Evolutionary conservation across 805 yeast species (phyloP), one percentile per base, ranked within the genome.

Genomic region (Geotrichum ghanense): DNA sequence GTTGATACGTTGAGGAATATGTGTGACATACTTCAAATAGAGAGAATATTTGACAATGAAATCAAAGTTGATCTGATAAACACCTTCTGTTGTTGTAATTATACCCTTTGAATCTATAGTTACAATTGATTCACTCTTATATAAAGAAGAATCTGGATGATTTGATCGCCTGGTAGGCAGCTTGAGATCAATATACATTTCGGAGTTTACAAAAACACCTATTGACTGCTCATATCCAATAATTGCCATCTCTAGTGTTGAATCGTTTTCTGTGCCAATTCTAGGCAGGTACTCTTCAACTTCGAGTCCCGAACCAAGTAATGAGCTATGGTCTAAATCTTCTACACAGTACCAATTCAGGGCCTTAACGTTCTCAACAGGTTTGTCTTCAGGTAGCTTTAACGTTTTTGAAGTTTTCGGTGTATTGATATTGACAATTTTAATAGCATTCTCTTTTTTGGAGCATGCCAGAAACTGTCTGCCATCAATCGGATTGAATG

Each of bases 281-380:
- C 16, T 31, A n/a, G 37, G 37, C 37, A 31, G 37, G 16, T n/a
- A 31, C 37, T 31, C 37, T 12, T 31, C 37, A 31, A 31, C 37
- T 6, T 31, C 37, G 19, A 31, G 12, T 31, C 37, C 37, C 4
- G 16, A 12, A 12, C 17, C 37, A 5, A 31, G 17, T 6, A 16
- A 6, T 6, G 10, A 6, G 16, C 16, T 19, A 6, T 31, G 5
- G 10, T 31, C 37, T 12, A 12, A 16, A n/a, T 16, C 37, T 31
- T 31, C 37, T n/a, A 31, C 37, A 12, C 37, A 31, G 17, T 10
- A 31, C 37, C 37, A 31, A 31, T 31, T 31, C 19, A 31, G 10
- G 5, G 37, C 16, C 17, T 12, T 31, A 16, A 31, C 37, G 37
- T 31, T 19, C 5, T 12, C 5, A 6, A 19, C 16, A 6, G 37